A percentile compares a stretch with the other conserved stretches of the same genome.
Conservation (phyloP, 176 grass and related monocot genomes). For the Oryza glaberrima region DNA sequence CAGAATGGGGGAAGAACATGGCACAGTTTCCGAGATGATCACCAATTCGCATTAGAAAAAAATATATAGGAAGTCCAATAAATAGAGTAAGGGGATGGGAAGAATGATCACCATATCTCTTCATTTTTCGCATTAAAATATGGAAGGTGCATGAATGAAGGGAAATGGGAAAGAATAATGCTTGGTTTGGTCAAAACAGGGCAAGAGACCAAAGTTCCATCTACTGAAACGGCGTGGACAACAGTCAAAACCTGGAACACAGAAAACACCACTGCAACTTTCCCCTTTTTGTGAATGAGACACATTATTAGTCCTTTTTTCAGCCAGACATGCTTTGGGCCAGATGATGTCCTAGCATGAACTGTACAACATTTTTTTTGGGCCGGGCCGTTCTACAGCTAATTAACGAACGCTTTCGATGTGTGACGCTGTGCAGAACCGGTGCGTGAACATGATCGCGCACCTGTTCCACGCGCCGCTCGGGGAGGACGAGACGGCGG, state of each 20-base stretch:
- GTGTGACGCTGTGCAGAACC: constrained; percentile 59
- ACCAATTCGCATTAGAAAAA: not conserved
- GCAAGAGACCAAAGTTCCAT: not conserved
- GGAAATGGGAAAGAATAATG: not conserved
- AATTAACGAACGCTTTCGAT: not conserved
- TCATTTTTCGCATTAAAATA: not conserved
- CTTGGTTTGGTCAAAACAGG: not conserved
- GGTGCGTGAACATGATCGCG: constrained; percentile 98
- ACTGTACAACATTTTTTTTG: not conserved
- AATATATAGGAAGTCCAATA: not conserved
- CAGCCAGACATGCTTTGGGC: not conserved
- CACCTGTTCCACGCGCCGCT: constrained; percentile 91
- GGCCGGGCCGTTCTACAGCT: not conserved
- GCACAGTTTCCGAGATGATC: not conserved
- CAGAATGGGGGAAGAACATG: not conserved
- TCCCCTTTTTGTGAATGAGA: not conserved
- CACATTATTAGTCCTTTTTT: not conserved
- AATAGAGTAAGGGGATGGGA: not conserved
- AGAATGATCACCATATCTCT: not conserved
- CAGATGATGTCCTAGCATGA: not conserved
- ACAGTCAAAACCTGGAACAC: not conserved
- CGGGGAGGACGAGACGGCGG: constrained; percentile 79
- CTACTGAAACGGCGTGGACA: not conserved
- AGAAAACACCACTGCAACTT: not conserved
- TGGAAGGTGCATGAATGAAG: not conserved